Percentiles rank a stretch among this genome's conserved stretches.
These are phyloP conservation scores for Chrysanthemum makinoi DNA, from an alignment of 129 eudicot genomes.

Conservation along the genomic window DNA sequence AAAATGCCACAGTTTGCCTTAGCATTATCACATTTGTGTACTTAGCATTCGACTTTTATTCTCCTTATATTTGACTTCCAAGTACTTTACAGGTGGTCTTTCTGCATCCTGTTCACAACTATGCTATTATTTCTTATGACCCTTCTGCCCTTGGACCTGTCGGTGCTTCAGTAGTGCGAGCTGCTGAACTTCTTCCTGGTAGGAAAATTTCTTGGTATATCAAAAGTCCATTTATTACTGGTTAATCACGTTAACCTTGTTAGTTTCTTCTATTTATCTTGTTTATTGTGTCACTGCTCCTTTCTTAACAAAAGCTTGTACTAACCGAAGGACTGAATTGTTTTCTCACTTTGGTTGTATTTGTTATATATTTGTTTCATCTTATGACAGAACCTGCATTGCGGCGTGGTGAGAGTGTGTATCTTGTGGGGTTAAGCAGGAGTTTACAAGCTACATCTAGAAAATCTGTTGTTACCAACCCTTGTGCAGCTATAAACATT, in stretches of 20 bases:
- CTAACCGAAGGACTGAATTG: background rate
- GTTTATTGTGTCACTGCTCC: too few relatives aligned
- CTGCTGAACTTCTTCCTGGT: conserved; percentile 96
- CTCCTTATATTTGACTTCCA: background rate
- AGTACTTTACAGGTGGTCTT: conserved; percentile 67
- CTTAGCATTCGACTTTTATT: background rate
- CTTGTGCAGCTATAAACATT: conserved; percentile 73
- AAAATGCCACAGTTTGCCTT: background rate
- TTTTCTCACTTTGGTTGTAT: too few relatives aligned
- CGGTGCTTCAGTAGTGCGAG: conserved; percentile 75
- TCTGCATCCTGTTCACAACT: conserved; percentile 95
- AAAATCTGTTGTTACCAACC: conserved; percentile 89
- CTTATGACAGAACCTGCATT: conserved; percentile 67
- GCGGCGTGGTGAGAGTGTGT: conserved; percentile 88
- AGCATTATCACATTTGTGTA: background rate
- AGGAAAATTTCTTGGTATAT: conserved; percentile 12
- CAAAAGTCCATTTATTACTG: too few relatives aligned
- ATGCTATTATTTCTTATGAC: conserved; percentile 82
- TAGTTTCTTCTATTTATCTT: too few relatives aligned
- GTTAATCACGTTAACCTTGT: too few relatives aligned
- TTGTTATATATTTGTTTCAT: background rate
- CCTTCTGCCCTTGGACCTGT: conserved; percentile 85
- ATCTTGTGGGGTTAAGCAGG: conserved; percentile 93
- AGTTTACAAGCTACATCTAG: conserved; percentile 91
- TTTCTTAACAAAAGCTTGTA: conserved; percentile 1